Conservation (phyloP, 2,329 filamentous ascomycete species). For the Macrophomina pseudophaseolina region DNA sequence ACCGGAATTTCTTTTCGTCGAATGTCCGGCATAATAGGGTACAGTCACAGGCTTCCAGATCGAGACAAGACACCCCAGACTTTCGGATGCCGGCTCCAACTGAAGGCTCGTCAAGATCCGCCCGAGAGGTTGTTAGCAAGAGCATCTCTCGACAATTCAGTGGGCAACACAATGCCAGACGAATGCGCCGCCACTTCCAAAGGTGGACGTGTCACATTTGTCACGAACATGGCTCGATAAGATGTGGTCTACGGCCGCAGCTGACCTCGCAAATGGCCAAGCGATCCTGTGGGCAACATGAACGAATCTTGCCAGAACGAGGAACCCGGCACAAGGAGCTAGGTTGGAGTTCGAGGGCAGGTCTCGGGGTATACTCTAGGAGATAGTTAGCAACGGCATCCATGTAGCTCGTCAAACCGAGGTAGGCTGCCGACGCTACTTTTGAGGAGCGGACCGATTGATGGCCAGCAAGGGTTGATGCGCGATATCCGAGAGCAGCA, state of each 20-base stretch:
- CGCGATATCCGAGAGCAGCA: conserved; percentile 10
- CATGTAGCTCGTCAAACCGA: background rate
- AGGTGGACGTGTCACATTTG: background rate
- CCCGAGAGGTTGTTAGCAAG: conserved; percentile 5
- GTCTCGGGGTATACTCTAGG: background rate
- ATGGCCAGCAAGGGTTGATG: conserved; percentile 5
- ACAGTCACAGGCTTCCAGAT: background rate
- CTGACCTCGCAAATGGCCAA: background rate
- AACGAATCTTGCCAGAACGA: background rate
- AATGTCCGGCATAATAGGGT: background rate
- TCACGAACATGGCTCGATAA: background rate
- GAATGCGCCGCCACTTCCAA: conserved; percentile 1
- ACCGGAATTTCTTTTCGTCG: background rate
- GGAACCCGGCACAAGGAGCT: background rate
- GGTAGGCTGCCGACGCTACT: conserved; percentile 14
- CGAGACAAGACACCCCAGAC: background rate
- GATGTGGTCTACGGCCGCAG: background rate
- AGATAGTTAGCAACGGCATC: conserved; percentile 3
- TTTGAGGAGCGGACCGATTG: conserved; percentile 18
- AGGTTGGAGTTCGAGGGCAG: background rate
- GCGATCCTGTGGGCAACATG: background rate
- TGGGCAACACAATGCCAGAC: background rate
- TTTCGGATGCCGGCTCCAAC: conserved; percentile 3
- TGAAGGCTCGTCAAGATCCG: conserved; percentile 16
- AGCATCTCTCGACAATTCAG: background rate